phyloP scores from a whole-genome alignment of 2,329 filamentous ascomycete species.

The Paecilomyces sp. region DNA sequence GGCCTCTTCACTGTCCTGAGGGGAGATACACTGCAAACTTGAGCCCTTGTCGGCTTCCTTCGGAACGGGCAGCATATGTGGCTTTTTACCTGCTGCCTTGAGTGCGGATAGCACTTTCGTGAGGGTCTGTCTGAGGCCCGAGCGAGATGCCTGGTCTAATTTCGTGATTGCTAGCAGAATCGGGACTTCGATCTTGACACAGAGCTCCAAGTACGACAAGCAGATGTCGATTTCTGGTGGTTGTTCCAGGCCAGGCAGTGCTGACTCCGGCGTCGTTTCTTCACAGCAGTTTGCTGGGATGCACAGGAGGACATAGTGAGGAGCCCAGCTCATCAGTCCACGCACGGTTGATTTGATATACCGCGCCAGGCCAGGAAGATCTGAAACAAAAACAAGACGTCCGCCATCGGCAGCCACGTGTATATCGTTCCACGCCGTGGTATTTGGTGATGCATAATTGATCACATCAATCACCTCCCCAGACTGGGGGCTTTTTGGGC shows the following conservation, averaged over 20 bases:
- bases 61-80: conserved; percentile 56
- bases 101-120: conserved; percentile 67
- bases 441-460: conserved; percentile 80
- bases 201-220: conserved; percentile 75
- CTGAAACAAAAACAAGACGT: conserved; percentile 78
- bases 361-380: conserved; percentile 84
- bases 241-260: conserved; percentile 16
- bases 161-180: conserved; percentile 84
- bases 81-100: conserved; percentile 67
- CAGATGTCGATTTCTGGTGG: conserved; percentile 60
- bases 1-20: conserved; percentile 52
- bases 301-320: conserved; percentile 87
- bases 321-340: conserved; percentile 89
- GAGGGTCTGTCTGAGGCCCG: conserved; percentile 62
- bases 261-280: conserved; percentile 31
- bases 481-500: conserved; percentile 16
- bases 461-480: conserved; percentile 47
- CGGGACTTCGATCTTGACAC: conserved; percentile 70
- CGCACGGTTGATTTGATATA: conserved; percentile 84
- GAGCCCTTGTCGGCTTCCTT: conserved; percentile 40
- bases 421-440: conserved; percentile 91
- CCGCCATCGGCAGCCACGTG: conserved; percentile 67
- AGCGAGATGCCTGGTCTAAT: conserved; percentile 73
- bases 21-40: conserved; percentile 52
- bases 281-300: conserved; percentile 67